Base-by-base conservation (phyloP, 768 basidiomycete genomes). In the Collybiopsis confluens region DNA sequence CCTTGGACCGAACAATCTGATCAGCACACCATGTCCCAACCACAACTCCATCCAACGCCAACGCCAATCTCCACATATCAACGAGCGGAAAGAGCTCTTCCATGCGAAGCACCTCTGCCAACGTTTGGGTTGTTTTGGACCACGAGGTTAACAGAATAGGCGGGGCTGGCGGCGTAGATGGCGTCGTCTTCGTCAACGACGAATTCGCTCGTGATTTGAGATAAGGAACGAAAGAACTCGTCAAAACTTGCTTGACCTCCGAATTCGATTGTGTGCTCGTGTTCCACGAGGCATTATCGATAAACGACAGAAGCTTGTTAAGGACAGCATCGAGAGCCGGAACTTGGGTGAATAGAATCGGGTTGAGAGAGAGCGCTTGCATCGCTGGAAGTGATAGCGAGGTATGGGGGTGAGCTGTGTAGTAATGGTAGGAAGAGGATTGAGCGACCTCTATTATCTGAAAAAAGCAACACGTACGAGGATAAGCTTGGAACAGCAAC, bases 51-150 rank as follows among this genome's bases (percentile, higher is more conserved):
- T 91, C 85, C 20, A 94, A 78, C 16, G n/a, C n/a, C n/a, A 90
- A 65, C 0, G 85, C 86, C 9, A 94, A 74, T 1, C 92, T 77
- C 86, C 91, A 90, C 58, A 94, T 73, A 62, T 96, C 93, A 10
- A 85, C 78, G 4, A 94, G 64, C 0, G 93, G 92, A 72, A 95
- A 96, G 27, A 92, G 73, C 36, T 80, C 71, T 8, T 76, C 73
- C 0, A 73, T 52, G 0, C 80, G 74, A 1, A 94, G 78, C 2
- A 69, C 70, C 9, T 65, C 54, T 0, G 65, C 63, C 1, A 92
- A 67, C 1, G 67, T 61, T 4, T 58, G 61, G 3, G 82, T 83
- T 2, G 73, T 70, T 11, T 73, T 68, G 1, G 75, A 64, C 82
- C 82, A 89, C n/a, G n/a, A n/a, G 2, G 68, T 61, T 8, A 64